phyloP scores from a whole-genome alignment of 306 rosid species.

The Trifolium dubium region DNA sequence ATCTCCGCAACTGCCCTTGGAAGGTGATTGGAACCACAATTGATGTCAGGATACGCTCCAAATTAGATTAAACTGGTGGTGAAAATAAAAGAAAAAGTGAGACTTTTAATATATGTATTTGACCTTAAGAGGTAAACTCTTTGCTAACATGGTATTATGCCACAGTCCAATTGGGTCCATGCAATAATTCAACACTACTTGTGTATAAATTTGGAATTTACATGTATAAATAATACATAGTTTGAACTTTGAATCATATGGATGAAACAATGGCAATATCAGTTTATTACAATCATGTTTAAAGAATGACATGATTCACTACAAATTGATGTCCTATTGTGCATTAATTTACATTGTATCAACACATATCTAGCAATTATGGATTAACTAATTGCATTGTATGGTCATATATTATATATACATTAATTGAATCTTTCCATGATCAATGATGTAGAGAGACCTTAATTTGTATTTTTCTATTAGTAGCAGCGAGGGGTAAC shows the following conservation, averaged over 20 bases:
- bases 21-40: too few relatives aligned
- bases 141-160: too few relatives aligned
- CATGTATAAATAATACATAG: not conserved
- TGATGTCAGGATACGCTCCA: too few relatives aligned
- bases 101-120: too few relatives aligned
- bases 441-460: not conserved
- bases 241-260: not conserved
- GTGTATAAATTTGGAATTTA: not conserved
- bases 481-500: conserved; percentile 62
- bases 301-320: not conserved
- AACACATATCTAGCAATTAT: conserved; percentile 17
- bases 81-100: too few relatives aligned
- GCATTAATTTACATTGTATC: not conserved
- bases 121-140: too few relatives aligned
- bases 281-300: not conserved
- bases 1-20: too few relatives aligned
- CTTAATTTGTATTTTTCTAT: not conserved
- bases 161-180: too few relatives aligned
- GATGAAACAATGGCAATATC: not conserved
- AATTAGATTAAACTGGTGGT: too few relatives aligned
- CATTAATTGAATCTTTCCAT: not conserved
- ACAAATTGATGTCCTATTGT: not conserved
- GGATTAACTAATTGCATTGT: not conserved
- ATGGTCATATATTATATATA: not conserved
- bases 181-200: too few relatives aligned